Conservation (phyloP, 129 eudicot genomes). For the Sambucus nigra region DNA sequence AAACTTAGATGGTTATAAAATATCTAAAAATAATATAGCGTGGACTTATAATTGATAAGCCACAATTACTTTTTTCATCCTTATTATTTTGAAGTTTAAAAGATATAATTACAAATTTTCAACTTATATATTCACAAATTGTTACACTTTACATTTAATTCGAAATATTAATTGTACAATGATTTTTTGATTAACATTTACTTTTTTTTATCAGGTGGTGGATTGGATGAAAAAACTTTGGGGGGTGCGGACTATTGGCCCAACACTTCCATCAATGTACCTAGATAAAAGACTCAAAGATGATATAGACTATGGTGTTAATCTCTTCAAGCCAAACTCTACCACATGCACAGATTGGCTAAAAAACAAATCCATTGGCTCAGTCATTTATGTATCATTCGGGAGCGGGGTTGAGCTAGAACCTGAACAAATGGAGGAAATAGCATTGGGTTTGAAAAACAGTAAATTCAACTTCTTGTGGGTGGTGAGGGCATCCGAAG, state of each 20-base stretch:
- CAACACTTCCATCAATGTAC: conserved; percentile 7
- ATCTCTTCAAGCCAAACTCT: conserved; percentile 5
- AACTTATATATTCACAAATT: too few relatives aligned
- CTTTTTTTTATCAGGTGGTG: not conserved
- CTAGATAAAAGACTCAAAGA: not conserved
- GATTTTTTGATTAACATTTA: not conserved
- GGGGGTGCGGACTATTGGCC: not conserved
- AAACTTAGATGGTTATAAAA: too few relatives aligned
- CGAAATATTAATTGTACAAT: too few relatives aligned
- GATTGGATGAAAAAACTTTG: not conserved
- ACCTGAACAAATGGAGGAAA: not conserved
- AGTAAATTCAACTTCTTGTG: conserved; percentile 11
- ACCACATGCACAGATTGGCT: conserved; percentile 1
- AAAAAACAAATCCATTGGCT: conserved; percentile 1
- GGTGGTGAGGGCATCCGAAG: conserved; percentile 11
- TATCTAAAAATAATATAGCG: too few relatives aligned
- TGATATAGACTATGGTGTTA: conserved; percentile 6
- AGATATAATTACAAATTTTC: too few relatives aligned
- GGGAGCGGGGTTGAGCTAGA: conserved; percentile 3
- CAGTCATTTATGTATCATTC: conserved; percentile 20
- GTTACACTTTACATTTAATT: too few relatives aligned
- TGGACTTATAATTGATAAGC: too few relatives aligned
- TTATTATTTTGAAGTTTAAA: too few relatives aligned
- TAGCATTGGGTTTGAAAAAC: conserved; percentile 10
- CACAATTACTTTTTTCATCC: too few relatives aligned